Conservation (phyloP, 345 rosid species). For the Hevea brasiliensis region DNA sequence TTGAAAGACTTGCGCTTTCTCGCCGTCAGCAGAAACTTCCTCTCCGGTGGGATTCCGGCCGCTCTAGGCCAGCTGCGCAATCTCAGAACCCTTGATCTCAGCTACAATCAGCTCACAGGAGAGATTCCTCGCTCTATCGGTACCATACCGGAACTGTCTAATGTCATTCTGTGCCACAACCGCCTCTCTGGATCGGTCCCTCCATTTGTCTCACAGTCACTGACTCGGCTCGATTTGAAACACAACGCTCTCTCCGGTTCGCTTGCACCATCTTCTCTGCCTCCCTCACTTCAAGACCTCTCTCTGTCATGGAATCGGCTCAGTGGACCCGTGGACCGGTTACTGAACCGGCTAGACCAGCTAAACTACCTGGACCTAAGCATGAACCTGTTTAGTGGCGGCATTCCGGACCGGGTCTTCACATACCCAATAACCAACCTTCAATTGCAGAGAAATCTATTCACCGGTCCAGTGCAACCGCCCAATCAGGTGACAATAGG, state of each 20-base stretch:
- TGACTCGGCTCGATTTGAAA: constrained; percentile 76
- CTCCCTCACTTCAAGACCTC: constrained; percentile 71
- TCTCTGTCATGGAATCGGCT: constrained; percentile 73
- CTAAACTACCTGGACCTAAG: constrained; percentile 78
- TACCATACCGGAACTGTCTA: constrained; percentile 61
- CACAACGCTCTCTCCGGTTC: constrained; percentile 75
- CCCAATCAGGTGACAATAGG: constrained; percentile 51
- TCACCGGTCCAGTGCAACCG: constrained; percentile 63
- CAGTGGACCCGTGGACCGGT: constrained; percentile 59
- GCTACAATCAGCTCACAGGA: constrained; percentile 82
- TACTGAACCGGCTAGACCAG: constrained; percentile 56
- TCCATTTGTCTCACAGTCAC: constrained; percentile 49
- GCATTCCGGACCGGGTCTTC: constrained; percentile 38
- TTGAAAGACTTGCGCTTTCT: constrained; percentile 68
- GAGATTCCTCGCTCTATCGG: constrained; percentile 64
- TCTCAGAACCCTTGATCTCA: constrained; percentile 78
- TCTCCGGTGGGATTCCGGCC: constrained; percentile 77
- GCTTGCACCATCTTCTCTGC: constrained; percentile 49
- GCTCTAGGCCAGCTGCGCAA: constrained; percentile 57
- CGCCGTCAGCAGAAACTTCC: constrained; percentile 66
- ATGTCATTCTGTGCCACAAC: constrained; percentile 81
- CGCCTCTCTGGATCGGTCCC: constrained; percentile 76
- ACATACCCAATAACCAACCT: constrained; percentile 65
- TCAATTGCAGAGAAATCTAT: constrained; percentile 70
- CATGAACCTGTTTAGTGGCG: constrained; percentile 68